phyloP scores from a whole-genome alignment of 108 stramenopile genomes.

The Skeletonema costatum region DNA sequence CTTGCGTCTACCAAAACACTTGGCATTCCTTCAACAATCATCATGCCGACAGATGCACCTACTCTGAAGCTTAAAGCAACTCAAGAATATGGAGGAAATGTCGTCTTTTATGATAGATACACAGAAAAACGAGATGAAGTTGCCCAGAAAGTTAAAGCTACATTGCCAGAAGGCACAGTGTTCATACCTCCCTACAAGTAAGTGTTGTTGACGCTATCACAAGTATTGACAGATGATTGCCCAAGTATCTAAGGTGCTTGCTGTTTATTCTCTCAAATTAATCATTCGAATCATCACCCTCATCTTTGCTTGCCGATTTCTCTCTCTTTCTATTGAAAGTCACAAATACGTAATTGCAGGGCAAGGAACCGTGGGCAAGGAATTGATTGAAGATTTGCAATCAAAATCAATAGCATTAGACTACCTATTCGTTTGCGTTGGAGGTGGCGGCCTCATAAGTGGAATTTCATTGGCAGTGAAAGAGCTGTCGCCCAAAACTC shows the following conservation, averaged over 20 bases:
- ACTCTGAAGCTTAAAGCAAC: constrained; percentile 43
- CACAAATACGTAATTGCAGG: constrained; percentile 51
- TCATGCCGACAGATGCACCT: constrained; percentile 52
- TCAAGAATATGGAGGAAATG: constrained; percentile 33
- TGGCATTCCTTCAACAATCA: constrained; percentile 40
- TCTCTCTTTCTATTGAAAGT: not conserved
- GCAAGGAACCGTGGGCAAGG: constrained; percentile 43
- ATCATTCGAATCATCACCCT: too few species aligned
- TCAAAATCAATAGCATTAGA: constrained; percentile 40
- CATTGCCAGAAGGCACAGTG: constrained; percentile 26
- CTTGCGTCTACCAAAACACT: constrained; percentile 27
- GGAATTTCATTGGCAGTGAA: constrained; percentile 50
- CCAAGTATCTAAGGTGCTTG: too few species aligned
- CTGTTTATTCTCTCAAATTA: too few species aligned
- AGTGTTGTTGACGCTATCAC: too few species aligned
- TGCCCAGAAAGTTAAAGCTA: constrained; percentile 17
- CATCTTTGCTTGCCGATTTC: too few species aligned
- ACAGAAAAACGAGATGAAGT: constrained; percentile 43
- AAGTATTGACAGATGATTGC: too few species aligned
- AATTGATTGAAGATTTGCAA: constrained; percentile 41
- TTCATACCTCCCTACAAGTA: constrained; percentile 46
- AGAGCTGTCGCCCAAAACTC: constrained; percentile 51
- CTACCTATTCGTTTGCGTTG: constrained; percentile 64
- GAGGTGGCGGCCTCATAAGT: constrained; percentile 64
- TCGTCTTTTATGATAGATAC: constrained; percentile 49